phyloP scores from a whole-genome alignment of 148 eudicot genomes.

The Fagopyrum esculentum region DNA sequence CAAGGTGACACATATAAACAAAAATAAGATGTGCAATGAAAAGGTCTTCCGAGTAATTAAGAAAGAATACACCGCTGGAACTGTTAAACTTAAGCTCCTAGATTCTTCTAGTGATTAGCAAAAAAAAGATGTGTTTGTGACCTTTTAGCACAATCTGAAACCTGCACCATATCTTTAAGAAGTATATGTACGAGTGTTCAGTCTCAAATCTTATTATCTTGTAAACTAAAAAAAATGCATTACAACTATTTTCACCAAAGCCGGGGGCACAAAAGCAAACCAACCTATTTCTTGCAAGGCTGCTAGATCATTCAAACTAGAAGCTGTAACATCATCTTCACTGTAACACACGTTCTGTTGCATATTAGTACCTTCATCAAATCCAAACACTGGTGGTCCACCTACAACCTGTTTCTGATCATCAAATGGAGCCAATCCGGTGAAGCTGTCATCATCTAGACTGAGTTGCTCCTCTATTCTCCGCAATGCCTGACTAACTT shows the following conservation, averaged over 20 bases:
- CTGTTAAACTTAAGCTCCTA: not conserved
- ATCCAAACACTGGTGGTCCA: no score
- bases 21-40: not conserved
- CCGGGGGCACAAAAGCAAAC: not conserved
- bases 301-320: not conserved
- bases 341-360: not conserved
- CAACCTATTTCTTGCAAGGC: not conserved
- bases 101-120: not conserved
- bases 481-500: conserved; percentile 59
- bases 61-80: not conserved
- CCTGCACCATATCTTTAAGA: not conserved
- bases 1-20: no score
- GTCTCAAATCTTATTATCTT: not conserved
- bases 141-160: not conserved
- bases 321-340: not conserved
- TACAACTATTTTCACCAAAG: not conserved
- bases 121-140: no score
- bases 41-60: not conserved
- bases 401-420: no score
- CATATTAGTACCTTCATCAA: not conserved
- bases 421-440: conserved; percentile 29
- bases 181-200: not conserved
- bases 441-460: conserved; percentile 57
- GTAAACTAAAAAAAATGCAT: not conserved
- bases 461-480: conserved; percentile 72